Base-by-base conservation (phyloP, 129 eudicot species). In the Erigeron canadensis region DNA sequence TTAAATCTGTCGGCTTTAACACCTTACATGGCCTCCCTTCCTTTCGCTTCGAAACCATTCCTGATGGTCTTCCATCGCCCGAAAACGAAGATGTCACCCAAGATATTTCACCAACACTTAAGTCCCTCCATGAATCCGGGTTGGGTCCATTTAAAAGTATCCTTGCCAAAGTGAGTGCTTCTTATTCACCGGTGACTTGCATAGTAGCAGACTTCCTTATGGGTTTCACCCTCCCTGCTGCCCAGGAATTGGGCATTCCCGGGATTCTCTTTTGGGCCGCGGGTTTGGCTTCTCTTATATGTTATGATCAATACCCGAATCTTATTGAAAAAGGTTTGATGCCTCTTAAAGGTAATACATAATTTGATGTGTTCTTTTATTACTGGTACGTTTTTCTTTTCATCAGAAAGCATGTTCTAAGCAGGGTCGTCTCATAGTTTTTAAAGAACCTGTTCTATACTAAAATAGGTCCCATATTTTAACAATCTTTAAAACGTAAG, bases 1-100 rank as follows among this genome's bases (percentile, higher is more conserved):
- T 66, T 5, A 44, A 69, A 41, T 71, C 85, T 23, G 62, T 45
- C 12, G 85, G 85, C 13, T 10, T 63, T 5, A 47, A 71, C 46
- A 62, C 68, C 54, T 13, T 71, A 44, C 12, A 16, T 6, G 89
- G 72, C 18, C 63, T 60, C 72, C 79, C 84, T 6, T 60, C 77
- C 12, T 83, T 83, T 55, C 46, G 69, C 40, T 83, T 79, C 42
- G 87, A 75, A 5, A 71, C 87, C 55, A 79, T 83, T 16, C 73
- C 84, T 0, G 87, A 83, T 15, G 87, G 84, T n/a, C 83, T 79
- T 54, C 81, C 81, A 6, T 71, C 84, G 2, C 53, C 84, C 0
- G 59, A 63, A 11, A 75, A 83, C 64, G 55, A 23, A 0, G 82
- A 83, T 46, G 72, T 68, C 17, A 79, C 81, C 42, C 87, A 83